Conservation (phyloP, 78 protist genomes). For the Dictyostelium discoideum region dicty_2.7 NC_007089.4:5597001-5597500, state of each 20-base stretch:
- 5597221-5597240: slow-evolving; percentile 78
- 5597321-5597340: slow-evolving; percentile 26
- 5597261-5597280: slow-evolving; percentile 24
- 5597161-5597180: neutral
- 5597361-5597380: neutral
- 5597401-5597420: neutral
- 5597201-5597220: neutral
- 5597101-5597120: slow-evolving; percentile 76
- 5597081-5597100: slow-evolving; percentile 47
- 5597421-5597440: too few species aligned
- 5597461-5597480: too few species aligned
- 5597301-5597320: slow-evolving; percentile 50
- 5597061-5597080: slow-evolving; percentile 6
- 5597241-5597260: slow-evolving; percentile 74
- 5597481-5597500: too few species aligned
- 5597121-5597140: too few species aligned
- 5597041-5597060: slow-evolving; percentile 76
- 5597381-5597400: neutral
- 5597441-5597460: too few species aligned
- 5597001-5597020: slow-evolving; percentile 40
- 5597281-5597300: slow-evolving; percentile 34
- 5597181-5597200: neutral
- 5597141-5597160: neutral
- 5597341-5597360: neutral
- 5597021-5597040: slow-evolving; percentile 53